Evolutionary conservation across 495 filamentous ascomycete species (phyloP).

Genomic region (Thermochaetoides thermophila): DNA sequence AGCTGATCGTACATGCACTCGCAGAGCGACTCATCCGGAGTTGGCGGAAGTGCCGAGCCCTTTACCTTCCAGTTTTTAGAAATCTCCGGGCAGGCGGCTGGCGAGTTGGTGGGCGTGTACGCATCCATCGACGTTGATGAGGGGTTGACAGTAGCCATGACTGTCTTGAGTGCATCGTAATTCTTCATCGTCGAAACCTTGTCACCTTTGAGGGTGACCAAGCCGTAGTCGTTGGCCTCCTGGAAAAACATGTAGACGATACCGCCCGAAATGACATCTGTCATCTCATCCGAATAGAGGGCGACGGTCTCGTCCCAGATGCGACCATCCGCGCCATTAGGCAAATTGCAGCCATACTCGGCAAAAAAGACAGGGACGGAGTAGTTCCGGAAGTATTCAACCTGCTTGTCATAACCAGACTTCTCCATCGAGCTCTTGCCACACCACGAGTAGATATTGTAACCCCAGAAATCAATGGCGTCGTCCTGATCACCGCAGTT

Average conservation of each 20-base stretch:
- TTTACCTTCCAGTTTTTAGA: constrained; percentile 53
- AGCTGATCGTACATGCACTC: constrained; percentile 63
- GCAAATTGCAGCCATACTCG: constrained; percentile 86
- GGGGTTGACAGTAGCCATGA: constrained; percentile 56
- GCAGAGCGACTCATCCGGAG: constrained; percentile 60
- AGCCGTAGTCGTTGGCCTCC: constrained; percentile 78
- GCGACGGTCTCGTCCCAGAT: constrained; percentile 75
- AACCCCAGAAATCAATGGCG: constrained; percentile 90
- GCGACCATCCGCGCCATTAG: constrained; percentile 45
- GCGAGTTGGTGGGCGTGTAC: constrained; percentile 69
- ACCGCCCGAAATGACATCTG: constrained; percentile 73
- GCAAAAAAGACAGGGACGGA: constrained; percentile 92
- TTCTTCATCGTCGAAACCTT: constrained; percentile 50
- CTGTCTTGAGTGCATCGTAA: constrained; percentile 56
- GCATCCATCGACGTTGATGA: constrained; percentile 43
- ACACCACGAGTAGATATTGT: constrained; percentile 99
- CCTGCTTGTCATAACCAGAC: constrained; percentile 69
- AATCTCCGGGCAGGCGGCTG: constrained; percentile 57
- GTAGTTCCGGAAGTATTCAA: constrained; percentile 71
- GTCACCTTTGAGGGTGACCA: constrained; percentile 49
- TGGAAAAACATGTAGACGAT: constrained; percentile 98
- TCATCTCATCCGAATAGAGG: constrained; percentile 72
- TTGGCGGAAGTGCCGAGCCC: constrained; percentile 54
- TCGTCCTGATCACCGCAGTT: constrained; percentile 57
- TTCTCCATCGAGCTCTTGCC: constrained; percentile 55